phyloP scores from a whole-genome alignment of 1,284 basidiomycete species.

The Apiotrichum akiyoshidainum region DNA sequence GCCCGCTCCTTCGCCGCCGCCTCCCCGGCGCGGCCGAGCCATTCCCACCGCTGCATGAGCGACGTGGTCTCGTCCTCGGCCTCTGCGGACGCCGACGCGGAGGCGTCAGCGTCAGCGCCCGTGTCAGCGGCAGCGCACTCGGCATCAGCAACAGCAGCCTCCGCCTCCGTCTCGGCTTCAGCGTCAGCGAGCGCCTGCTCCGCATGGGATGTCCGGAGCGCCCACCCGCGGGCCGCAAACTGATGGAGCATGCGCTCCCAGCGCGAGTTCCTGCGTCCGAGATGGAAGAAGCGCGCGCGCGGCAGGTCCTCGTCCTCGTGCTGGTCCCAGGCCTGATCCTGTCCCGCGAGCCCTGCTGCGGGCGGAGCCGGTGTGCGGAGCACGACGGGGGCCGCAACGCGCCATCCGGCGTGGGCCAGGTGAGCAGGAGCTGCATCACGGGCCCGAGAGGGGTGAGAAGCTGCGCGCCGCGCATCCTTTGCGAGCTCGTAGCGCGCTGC shows the following conservation, averaged over 20 bases:
- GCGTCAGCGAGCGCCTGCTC: no score
- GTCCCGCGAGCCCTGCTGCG: no score
- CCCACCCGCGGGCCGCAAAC: conserved; percentile 10
- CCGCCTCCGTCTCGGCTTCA: no score
- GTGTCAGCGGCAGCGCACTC: no score
- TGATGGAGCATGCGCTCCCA: conserved; percentile 9
- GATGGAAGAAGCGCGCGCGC: neutral
- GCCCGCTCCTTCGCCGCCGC: neutral
- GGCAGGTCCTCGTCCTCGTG: neutral
- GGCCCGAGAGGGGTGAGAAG: neutral
- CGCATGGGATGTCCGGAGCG: no score
- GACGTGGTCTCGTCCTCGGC: no score
- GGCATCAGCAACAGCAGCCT: no score
- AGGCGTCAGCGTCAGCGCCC: no score
- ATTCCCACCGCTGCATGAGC: neutral
- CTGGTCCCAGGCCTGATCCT: neutral
- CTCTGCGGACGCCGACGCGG: no score
- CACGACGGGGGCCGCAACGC: no score
- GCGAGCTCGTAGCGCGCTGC: conserved; percentile 1
- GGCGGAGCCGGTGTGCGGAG: no score
- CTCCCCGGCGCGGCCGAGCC: neutral
- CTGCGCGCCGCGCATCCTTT: neutral
- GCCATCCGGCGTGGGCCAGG: neutral
- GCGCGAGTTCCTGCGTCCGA: conserved; percentile 8
- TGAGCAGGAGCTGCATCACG: neutral